Percentiles rank a stretch among this genome's conserved stretches.
Evolutionary conservation across 352 stramenopile species (phyloP).

Genomic region (Phytophthora pini): DNA sequence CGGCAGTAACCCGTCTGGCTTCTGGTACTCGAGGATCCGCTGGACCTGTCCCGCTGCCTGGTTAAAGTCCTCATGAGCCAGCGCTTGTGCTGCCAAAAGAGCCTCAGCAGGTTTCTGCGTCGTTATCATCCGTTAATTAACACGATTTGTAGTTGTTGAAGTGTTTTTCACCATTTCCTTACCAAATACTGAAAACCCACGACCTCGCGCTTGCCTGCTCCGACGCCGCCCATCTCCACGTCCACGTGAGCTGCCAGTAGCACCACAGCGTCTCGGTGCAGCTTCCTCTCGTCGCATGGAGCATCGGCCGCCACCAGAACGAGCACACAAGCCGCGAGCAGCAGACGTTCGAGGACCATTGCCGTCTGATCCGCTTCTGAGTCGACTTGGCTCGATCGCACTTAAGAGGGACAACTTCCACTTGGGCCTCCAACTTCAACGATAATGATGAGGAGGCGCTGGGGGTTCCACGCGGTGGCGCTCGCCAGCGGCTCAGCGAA

Average conservation of each 20-base stretch:
- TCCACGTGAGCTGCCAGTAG: constrained; percentile 63
- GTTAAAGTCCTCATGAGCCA: constrained; percentile 80
- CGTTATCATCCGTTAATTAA: not conserved
- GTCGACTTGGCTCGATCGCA: not conserved
- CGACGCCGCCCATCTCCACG: constrained; percentile 72
- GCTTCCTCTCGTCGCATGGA: constrained; percentile 53
- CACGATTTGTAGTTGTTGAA: not conserved
- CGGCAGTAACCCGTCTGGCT: constrained; percentile 59
- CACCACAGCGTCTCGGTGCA: constrained; percentile 51
- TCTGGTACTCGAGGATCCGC: constrained; percentile 73
- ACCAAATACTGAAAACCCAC: constrained; percentile 87
- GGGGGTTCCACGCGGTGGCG: constrained; percentile 61
- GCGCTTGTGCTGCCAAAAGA: constrained; percentile 78
- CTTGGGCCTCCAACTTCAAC: constrained; percentile 6
- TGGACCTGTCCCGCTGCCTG: constrained; percentile 66
- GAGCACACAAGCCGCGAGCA: constrained; percentile 12
- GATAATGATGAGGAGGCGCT: constrained; percentile 19
- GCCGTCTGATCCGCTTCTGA: not conserved
- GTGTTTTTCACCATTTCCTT: not conserved
- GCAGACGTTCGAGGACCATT: constrained; percentile 8
- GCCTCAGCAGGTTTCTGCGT: constrained; percentile 73
- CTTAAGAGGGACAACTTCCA: constrained; percentile 1
- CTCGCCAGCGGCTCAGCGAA: constrained; percentile 50
- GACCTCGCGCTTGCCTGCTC: constrained; percentile 47
- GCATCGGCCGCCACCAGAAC: constrained; percentile 10